phyloP scores from a whole-genome alignment of 1,139 yeast species.

The Blastobotrys malaysiensis region DNA sequence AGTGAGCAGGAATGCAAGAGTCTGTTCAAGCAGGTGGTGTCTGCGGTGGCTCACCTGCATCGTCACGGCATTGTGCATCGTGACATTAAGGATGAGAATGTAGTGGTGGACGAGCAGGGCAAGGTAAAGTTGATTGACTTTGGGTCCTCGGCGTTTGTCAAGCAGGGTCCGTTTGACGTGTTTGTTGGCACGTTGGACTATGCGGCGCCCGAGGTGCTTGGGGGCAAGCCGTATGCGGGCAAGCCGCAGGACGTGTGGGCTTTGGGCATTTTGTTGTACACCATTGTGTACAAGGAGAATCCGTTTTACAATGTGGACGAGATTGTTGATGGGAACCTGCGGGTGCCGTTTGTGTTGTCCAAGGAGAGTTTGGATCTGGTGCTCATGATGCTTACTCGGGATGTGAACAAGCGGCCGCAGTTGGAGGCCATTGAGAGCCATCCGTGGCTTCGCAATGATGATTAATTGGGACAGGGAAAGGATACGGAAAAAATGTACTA shows the following conservation, averaged over 20 bases:
- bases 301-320: slow-evolving; percentile 95
- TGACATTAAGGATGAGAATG: slow-evolving; percentile 92
- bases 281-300: slow-evolving; percentile 87
- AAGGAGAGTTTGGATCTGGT: slow-evolving; percentile 53
- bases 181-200: slow-evolving; percentile 96
- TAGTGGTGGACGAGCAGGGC: slow-evolving; percentile 60
- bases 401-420: slow-evolving; percentile 60
- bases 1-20: slow-evolving; percentile 67
- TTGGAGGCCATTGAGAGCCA: slow-evolving; percentile 65
- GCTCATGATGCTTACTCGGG: slow-evolving; percentile 57
- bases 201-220: slow-evolving; percentile 92
- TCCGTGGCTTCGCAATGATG: slow-evolving; percentile 48
- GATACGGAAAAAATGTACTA: neutral
- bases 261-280: slow-evolving; percentile 80
- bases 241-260: slow-evolving; percentile 98
- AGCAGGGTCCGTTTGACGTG: slow-evolving; percentile 92
- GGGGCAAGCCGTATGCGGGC: slow-evolving; percentile 86
- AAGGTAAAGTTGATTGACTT: slow-evolving; percentile 80
- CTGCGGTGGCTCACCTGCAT: slow-evolving; percentile 77
- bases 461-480: neutral
- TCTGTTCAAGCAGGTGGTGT: slow-evolving; percentile 73
- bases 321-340: slow-evolving; percentile 81
- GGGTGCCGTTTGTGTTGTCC: slow-evolving; percentile 59
- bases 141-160: slow-evolving; percentile 85
- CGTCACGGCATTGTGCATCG: slow-evolving; percentile 85